A percentile compares a stretch with the other conserved stretches of the same genome.
Evolutionary conservation across 2,329 filamentous ascomycete species (phyloP).

Genomic region (Arthrobotrys musiformis): DNA sequence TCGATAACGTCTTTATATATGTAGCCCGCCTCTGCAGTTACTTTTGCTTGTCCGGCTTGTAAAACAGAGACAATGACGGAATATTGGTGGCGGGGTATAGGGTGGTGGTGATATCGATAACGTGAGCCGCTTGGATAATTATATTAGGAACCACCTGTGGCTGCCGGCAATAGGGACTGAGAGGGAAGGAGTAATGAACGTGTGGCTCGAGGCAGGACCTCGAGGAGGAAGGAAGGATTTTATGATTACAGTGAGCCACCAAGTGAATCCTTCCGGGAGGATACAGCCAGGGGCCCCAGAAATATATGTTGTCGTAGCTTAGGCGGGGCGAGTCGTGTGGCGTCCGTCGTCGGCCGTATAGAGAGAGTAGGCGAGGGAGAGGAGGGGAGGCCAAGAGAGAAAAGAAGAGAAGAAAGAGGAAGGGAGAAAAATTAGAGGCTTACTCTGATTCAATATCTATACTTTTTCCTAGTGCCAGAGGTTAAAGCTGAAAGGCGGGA

Average conservation of each 20-base stretch:
- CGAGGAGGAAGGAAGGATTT: neutral
- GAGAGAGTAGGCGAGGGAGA: conserved; percentile 33
- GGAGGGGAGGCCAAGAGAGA: conserved; percentile 28
- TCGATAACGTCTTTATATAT: conserved; percentile 20
- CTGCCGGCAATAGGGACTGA: conserved; percentile 24
- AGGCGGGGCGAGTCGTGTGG: conserved; percentile 16
- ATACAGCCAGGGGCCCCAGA: conserved; percentile 27
- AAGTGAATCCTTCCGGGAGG: conserved; percentile 32
- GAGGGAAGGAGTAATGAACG: conserved; percentile 8
- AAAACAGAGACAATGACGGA: conserved; percentile 39
- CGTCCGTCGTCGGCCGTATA: conserved; percentile 16
- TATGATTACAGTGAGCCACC: conserved; percentile 9
- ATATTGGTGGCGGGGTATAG: conserved; percentile 49
- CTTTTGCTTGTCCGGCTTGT: conserved; percentile 6
- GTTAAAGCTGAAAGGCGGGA: conserved; percentile 33
- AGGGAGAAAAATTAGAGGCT: conserved; percentile 39
- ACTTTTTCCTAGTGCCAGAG: conserved; percentile 36
- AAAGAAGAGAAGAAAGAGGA: conserved; percentile 36
- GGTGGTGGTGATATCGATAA: conserved; percentile 51
- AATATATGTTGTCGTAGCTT: conserved; percentile 36
- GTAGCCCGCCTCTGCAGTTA: conserved; percentile 1
- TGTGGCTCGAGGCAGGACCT: conserved; percentile 19
- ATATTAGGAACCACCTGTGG: conserved; percentile 45
- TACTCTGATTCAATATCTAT: conserved; percentile 52
- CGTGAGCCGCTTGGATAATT: conserved; percentile 46